Evolutionary conservation across 176 grass and related monocot species (phyloP).

Genomic region (Themeda triandra): DNA sequence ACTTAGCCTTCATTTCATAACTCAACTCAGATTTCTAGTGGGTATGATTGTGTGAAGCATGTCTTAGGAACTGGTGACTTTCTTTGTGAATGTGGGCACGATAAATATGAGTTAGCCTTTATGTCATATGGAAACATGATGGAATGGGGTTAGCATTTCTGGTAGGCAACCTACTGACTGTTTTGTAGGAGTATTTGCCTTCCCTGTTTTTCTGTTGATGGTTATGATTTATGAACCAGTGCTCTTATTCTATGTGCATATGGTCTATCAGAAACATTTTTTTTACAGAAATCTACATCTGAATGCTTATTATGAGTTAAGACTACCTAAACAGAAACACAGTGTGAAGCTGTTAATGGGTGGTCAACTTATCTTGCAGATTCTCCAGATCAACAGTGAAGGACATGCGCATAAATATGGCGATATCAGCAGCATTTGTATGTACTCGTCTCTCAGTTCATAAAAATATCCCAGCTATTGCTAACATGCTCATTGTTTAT

Average conservation of each 20-base stretch:
- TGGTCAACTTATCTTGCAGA: constrained; percentile 52
- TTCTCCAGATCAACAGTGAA: constrained; percentile 68
- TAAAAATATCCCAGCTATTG: not conserved
- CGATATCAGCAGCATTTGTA: constrained; percentile 85
- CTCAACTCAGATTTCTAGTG: not conserved
- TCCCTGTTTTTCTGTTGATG: not conserved
- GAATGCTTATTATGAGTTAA: not conserved
- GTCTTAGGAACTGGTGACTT: constrained; percentile 2
- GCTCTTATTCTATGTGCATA: not conserved
- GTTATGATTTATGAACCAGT: not conserved
- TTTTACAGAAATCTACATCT: not conserved
- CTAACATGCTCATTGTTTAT: constrained; percentile 9
- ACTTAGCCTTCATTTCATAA: not conserved
- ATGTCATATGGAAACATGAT: not conserved
- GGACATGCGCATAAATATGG: constrained; percentile 90
- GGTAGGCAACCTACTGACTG: not conserved
- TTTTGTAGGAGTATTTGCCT: not conserved
- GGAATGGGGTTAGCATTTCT: not conserved
- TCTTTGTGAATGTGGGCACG: not conserved
- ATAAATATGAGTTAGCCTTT: not conserved
- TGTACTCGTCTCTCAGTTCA: constrained; percentile 21
- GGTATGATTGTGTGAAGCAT: not conserved
- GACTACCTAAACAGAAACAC: not conserved
- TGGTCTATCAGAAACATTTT: not conserved
- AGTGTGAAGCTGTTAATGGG: not conserved